A percentile compares a stretch with the other conserved stretches of the same genome.
These are phyloP conservation scores for Phytophthora capsici DNA, from an alignment of 352 stramenopile genomes.

Conservation along the genomic window DNA sequence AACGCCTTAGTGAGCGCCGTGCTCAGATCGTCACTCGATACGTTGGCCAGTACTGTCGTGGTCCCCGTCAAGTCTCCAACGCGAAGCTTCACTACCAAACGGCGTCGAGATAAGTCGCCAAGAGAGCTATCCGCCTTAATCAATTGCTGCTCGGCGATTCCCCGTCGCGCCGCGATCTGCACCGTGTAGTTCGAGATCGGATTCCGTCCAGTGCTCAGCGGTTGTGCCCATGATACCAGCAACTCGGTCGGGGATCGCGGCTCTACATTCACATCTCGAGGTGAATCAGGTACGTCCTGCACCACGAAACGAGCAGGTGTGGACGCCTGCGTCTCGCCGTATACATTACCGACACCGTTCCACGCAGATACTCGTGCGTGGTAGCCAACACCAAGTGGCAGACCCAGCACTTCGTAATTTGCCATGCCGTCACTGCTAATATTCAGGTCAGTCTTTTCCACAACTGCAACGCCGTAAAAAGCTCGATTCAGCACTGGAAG, in stretches of 20 bases:
- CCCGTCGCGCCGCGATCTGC: constrained; percentile 66
- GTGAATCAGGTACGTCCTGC: constrained; percentile 43
- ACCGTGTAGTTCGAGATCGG: constrained; percentile 55
- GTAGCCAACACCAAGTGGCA: constrained; percentile 62
- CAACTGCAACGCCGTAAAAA: constrained; percentile 62
- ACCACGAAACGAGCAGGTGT: constrained; percentile 71
- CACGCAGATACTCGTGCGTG: constrained; percentile 93
- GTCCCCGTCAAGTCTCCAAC: constrained; percentile 26
- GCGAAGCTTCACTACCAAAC: constrained; percentile 21
- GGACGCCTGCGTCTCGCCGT: constrained; percentile 79
- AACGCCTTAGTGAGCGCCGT: constrained; percentile 20
- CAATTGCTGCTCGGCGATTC: constrained; percentile 66
- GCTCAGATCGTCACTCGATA: constrained; percentile 41
- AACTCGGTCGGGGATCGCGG: constrained; percentile 42
- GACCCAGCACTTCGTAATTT: constrained; percentile 37
- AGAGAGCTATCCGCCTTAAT: constrained; percentile 50
- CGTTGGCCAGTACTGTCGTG: constrained; percentile 47
- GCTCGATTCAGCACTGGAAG: constrained; percentile 84
- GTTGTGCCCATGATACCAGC: constrained; percentile 58
- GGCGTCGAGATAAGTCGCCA: constrained; percentile 31
- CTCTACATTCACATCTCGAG: constrained; percentile 57
- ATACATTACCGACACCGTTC: constrained; percentile 91
- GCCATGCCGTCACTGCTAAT: constrained; percentile 28
- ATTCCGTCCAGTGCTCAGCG: constrained; percentile 60
- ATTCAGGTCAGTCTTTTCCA: constrained; percentile 48